Evolutionary conservation across 345 rosid genomes (phyloP).

Genomic region (Eucalyptus urophylla): DNA sequence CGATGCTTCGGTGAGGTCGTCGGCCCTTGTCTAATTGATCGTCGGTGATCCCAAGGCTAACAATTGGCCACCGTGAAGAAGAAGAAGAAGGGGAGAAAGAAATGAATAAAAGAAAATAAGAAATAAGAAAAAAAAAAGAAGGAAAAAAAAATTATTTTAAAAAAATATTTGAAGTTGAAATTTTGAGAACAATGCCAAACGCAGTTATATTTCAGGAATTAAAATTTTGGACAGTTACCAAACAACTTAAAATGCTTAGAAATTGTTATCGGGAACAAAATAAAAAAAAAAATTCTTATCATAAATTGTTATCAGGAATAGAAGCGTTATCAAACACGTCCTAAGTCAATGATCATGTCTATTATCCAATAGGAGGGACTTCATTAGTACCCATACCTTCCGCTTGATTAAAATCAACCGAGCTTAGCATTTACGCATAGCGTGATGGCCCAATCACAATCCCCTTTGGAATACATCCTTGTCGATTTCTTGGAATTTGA

Average conservation of each 20-base stretch:
- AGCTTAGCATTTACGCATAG: background rate
- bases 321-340: fast-evolving
- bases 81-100: too few species aligned
- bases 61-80: fast-evolving
- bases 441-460: background rate
- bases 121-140: too few species aligned
- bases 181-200: too few species aligned
- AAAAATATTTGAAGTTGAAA: too few species aligned
- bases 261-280: fast-evolving
- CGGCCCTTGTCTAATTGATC: fast-evolving
- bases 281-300: fast-evolving
- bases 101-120: too few species aligned
- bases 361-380: background rate
- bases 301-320: fast-evolving
- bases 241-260: fast-evolving
- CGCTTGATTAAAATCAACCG: background rate
- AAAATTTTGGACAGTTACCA: fast-evolving
- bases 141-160: too few species aligned
- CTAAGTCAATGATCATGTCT: fast-evolving
- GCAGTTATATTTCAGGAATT: fast-evolving
- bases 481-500: background rate
- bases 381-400: background rate
- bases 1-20: fast-evolving
- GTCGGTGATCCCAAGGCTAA: fast-evolving
- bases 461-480: background rate